Conservation (phyloP, 371 early-diverging fungal species). For the Cokeromyces recurvatus region DNA sequence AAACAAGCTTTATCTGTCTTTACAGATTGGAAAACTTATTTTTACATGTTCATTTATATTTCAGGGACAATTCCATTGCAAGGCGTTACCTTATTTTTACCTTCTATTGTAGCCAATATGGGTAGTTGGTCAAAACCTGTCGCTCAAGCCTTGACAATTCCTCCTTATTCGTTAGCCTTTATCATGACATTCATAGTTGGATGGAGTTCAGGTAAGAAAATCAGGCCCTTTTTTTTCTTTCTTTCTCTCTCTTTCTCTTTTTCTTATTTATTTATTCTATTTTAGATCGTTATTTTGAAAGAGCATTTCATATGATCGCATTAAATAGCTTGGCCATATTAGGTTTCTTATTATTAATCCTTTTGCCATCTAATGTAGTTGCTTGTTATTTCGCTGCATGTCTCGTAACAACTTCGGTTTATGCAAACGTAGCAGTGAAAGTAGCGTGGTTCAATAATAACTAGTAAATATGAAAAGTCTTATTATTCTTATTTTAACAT, state of each 20-base stretch:
- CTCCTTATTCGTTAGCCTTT: slow-evolving; percentile 33
- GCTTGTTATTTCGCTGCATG: slow-evolving; percentile 23
- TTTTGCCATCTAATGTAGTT: slow-evolving; percentile 14
- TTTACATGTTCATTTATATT: slow-evolving; percentile 34
- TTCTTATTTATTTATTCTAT: not conserved
- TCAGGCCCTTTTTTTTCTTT: too few species aligned
- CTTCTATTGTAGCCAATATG: slow-evolving; percentile 30
- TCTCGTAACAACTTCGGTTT: slow-evolving; percentile 24
- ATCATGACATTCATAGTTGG: slow-evolving; percentile 18
- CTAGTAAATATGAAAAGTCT: slow-evolving; percentile 9
- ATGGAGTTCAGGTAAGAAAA: slow-evolving; percentile 28
- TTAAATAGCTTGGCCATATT: slow-evolving; percentile 16
- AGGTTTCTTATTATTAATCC: slow-evolving; percentile 30
- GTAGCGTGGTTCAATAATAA: slow-evolving; percentile 37
- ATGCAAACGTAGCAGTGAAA: slow-evolving; percentile 35
- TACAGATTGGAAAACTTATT: slow-evolving; percentile 38
- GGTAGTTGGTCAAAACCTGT: slow-evolving; percentile 33
- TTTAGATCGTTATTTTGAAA: slow-evolving; percentile 20
- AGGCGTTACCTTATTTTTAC: slow-evolving; percentile 38
- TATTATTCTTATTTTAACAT: not conserved
- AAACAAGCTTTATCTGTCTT: slow-evolving; percentile 31
- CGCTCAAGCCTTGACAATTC: slow-evolving; percentile 6
- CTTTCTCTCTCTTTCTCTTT: too few species aligned
- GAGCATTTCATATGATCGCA: slow-evolving; percentile 27
- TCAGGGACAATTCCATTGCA: slow-evolving; percentile 35